Base-by-base conservation (phyloP, 2,329 filamentous ascomycete genomes). In the Ophiocordyceps camponoti-floridani region DNA sequence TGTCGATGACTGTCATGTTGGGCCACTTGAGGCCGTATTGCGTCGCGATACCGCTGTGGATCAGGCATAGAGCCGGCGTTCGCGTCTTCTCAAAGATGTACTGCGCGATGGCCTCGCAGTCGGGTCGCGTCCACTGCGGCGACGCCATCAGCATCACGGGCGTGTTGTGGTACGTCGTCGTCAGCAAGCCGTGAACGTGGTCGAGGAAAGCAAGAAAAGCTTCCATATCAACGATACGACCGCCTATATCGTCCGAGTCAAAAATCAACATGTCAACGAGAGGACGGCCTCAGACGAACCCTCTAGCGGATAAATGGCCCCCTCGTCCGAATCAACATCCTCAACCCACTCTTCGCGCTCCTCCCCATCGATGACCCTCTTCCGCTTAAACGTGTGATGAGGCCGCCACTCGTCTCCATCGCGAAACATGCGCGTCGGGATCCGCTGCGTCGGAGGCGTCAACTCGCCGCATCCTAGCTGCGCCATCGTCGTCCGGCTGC, bases 71-170 rank as follows among this genome's bases (percentile, higher is more conserved):
- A 0, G 85, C 87, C 0, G 91, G 91, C 0, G 86, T 91, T 66
- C 89, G 91, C 58, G 94, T 94, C 64, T 91, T 93, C 63, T 98
- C 91, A 56, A 98, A 98, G 51, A 96, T 77, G 67, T 94, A 98
- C 50, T 91, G 85, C 13, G 88, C 84, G 51, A 98, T 80, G 37
- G 75, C 75, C 63, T 96, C 89, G 58, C 82, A 82, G 61, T 95
- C 87, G 49, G 82, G 80, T 9, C 83, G 77, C 4, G 86, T 87
- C 89, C 91, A 98, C 52, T 80, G 81, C 4, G 91, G 88, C 53
- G 94, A 84, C 8, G 83, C 76, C 62, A 96, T 82, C 49, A 98
- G 76, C 60, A 96, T 73, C 51, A 98, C 85, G 2, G 91, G 88
- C 0, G 89, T 95, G 65, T 95, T 95, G 65, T 96, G 91, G 59